phyloP scores from a whole-genome alignment of 192 early-diverging fungal species.

The Linnemannia schmuckeri region DNA sequence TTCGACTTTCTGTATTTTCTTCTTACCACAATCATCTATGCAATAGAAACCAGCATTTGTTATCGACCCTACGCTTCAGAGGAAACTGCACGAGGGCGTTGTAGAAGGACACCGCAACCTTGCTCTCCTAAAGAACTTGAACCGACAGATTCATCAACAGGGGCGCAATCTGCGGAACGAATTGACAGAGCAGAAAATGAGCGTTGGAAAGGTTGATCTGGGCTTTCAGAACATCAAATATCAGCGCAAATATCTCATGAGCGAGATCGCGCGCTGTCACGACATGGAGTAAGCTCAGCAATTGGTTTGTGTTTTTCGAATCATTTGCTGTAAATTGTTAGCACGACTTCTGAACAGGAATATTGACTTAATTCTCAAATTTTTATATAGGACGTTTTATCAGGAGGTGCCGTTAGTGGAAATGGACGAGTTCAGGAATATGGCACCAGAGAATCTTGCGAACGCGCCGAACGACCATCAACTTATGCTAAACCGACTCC shows the following conservation, averaged over 20 bases:
- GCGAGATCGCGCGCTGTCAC: conserved; percentile 49
- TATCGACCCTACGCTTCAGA: conserved; percentile 8
- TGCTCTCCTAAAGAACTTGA: conserved; percentile 32
- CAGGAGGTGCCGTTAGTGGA: conserved; percentile 49
- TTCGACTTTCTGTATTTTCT: conserved; percentile 7
- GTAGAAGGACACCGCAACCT: conserved; percentile 9
- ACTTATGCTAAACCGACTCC: conserved; percentile 46
- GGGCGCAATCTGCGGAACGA: conserved; percentile 43
- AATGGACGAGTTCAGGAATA: conserved; percentile 39
- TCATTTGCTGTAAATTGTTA: neutral
- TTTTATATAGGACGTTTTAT: conserved; percentile 38
- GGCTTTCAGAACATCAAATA: conserved; percentile 51
- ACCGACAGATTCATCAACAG: conserved; percentile 34
- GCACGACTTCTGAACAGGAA: too few species aligned
- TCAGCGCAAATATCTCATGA: conserved; percentile 51
- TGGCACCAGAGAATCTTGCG: conserved; percentile 27
- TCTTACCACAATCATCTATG: neutral
- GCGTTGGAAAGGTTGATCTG: conserved; percentile 35
- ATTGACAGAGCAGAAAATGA: conserved; percentile 40
- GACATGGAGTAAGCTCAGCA: conserved; percentile 43
- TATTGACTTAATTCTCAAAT: neutral
- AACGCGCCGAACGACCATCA: conserved; percentile 28
- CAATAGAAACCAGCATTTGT: neutral
- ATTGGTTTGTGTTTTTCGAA: neutral
- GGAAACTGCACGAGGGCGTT: neutral